These are phyloP conservation scores for Neurospora sp. DNA, from an alignment of 495 filamentous ascomycete species.

Conservation along the genomic window DNA sequence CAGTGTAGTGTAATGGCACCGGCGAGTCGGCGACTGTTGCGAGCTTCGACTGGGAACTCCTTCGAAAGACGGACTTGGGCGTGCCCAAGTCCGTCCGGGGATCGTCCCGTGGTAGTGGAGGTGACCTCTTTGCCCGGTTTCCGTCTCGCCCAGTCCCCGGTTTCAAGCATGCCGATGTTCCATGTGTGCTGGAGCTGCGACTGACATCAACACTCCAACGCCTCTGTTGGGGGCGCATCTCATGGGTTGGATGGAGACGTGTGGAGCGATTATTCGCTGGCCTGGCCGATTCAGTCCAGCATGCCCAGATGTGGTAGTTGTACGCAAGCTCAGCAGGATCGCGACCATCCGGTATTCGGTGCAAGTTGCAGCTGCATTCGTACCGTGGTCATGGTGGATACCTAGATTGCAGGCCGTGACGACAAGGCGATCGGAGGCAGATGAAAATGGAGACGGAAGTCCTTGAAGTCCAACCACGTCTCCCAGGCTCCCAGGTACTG, in stretches of 20 bases:
- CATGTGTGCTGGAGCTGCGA: background rate
- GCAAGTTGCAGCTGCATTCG: background rate
- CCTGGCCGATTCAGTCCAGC: background rate
- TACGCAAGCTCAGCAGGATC: background rate
- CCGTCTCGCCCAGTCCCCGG: background rate
- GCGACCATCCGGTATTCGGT: background rate
- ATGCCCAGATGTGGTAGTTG: background rate
- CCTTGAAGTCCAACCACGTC: background rate
- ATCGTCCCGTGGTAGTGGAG: background rate
- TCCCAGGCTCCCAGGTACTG: background rate
- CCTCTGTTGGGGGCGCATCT: background rate
- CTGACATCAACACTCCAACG: background rate
- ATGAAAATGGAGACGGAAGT: background rate
- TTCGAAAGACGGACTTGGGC: background rate
- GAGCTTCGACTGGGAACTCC: background rate
- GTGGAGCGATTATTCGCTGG: slow-evolving; percentile 17
- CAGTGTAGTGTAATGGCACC: background rate
- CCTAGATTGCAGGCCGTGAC: background rate
- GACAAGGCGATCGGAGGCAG: background rate
- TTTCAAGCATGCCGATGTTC: background rate
- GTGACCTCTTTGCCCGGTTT: background rate
- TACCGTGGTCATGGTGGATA: background rate
- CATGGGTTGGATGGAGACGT: slow-evolving; percentile 11
- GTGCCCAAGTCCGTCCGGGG: background rate
- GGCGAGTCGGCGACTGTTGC: background rate